Conservation (phyloP, 257 asterid genomes). For the Anisodus acutangulus region DNA sequence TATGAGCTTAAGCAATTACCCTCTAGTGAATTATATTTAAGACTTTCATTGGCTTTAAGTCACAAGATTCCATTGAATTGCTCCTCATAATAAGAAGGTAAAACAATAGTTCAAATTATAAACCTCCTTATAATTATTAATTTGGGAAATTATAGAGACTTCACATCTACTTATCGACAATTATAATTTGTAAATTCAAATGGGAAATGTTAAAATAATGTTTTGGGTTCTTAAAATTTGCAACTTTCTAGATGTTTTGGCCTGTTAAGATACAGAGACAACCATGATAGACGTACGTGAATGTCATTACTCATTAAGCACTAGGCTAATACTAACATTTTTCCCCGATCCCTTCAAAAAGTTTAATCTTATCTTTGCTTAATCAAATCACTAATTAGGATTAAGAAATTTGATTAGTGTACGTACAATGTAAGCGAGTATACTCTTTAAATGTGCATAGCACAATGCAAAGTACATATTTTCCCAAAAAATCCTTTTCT, state of each 20-base stretch:
- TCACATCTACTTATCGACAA: neutral
- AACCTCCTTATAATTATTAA: neutral
- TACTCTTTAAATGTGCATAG: neutral
- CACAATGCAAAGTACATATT: neutral
- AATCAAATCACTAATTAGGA: neutral
- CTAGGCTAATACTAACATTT: neutral
- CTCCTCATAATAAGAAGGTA: too few relatives aligned
- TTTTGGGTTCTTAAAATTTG: neutral
- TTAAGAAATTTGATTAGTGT: neutral
- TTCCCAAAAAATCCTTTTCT: neutral
- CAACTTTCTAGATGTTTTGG: neutral
- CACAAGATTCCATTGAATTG: too few relatives aligned
- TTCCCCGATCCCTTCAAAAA: neutral
- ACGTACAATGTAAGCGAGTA: neutral
- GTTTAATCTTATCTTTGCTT: neutral
- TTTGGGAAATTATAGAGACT: neutral
- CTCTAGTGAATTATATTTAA: too few relatives aligned
- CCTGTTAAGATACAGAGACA: neutral
- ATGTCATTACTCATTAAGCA: slow-evolving; percentile 23
- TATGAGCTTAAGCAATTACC: too few relatives aligned
- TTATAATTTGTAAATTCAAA: neutral
- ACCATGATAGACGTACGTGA: neutral
- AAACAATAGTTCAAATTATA: neutral
- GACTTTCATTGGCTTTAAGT: too few relatives aligned
- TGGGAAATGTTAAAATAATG: neutral